Percentiles rank a stretch among this genome's conserved stretches.
Evolutionary conservation across 257 asterid species (phyloP).

Genomic region (Solanum corneliomulleri): DNA sequence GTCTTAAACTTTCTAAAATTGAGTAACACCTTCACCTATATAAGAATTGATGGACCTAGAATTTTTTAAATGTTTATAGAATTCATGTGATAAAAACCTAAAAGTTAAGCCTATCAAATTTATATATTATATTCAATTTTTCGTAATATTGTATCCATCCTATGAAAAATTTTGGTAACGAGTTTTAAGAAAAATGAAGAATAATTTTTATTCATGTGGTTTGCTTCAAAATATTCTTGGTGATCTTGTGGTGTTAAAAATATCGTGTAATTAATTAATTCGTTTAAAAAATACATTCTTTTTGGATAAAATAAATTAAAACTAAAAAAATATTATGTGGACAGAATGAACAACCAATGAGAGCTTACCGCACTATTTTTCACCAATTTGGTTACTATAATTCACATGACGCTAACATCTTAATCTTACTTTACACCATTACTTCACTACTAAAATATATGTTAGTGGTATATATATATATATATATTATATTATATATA

Average conservation of each 20-base stretch:
- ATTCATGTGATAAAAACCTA: not conserved
- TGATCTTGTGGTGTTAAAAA: too few relatives aligned
- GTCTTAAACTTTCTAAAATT: too few relatives aligned
- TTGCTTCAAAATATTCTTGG: too few relatives aligned
- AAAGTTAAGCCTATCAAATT: fast-evolving
- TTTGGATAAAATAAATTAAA: not conserved
- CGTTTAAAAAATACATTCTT: too few relatives aligned
- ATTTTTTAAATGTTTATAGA: too few relatives aligned
- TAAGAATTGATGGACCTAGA: not conserved
- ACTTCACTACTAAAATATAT: not conserved
- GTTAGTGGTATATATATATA: not conserved
- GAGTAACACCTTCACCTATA: not conserved
- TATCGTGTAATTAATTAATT: too few relatives aligned
- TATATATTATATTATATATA: too few relatives aligned
- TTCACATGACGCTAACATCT: not conserved
- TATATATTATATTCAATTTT: too few relatives aligned
- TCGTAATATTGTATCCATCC: fast-evolving
- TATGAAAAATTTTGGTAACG: not conserved
- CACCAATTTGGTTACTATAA: not conserved
- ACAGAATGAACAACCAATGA: not conserved
- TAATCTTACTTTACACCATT: not conserved
- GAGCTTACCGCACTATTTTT: not conserved
- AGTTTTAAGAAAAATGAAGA: not conserved
- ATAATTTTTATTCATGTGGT: too few relatives aligned
- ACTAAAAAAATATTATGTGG: not conserved